Base-by-base conservation (phyloP, 1,284 basidiomycete species). In the Lentinula novae-zelandiae region DNA sequence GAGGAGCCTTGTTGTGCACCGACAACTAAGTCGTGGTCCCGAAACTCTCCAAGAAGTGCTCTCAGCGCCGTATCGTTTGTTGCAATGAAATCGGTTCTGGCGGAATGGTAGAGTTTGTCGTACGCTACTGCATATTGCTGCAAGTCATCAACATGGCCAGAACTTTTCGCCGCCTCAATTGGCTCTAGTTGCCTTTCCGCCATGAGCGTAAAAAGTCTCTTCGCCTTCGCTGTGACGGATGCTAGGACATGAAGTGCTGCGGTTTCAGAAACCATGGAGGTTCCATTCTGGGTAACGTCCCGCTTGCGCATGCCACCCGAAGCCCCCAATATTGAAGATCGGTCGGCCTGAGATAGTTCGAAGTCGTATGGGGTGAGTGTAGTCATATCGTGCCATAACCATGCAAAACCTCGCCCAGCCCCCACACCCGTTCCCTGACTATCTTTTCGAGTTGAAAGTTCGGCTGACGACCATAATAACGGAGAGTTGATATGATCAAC, bases 301-400 rank as follows among this genome's bases (percentile, higher is more conserved):
- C 2, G 71, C 72, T 57, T 64, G 63, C 31, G 76, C 69, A 72
- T 73, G 39, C 76, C 75, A 6, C 72, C 73, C 6, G 27, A 48
- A 1, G 83, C 86, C 17, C 83, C 84, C 12, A 82, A 73, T 57
- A 90, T 76, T 33, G 85, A 84, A 1, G 85, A 81, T 8, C 85
- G 80, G 67, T 92, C 88, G 5, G 82, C 82, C 63, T 80, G 84
- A 0, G 85, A 79, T 57, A 90, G 82, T 72, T 97, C 95, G 62
- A 83, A 79, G 69, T 90, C 87, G 75, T 96, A 96, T 1, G 91
- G 80, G 27, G 78, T 78, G 66, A 93, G 87, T 0, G 95, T 96
- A 2, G 93, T 91, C 15, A 91, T 72, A 71, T 95, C 91, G 73
- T 96, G 93, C 84, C 92, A 95, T 13, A 96, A 75, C 87, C 92